A percentile compares a stretch with the other conserved stretches of the same genome.
Evolutionary conservation across 1,139 yeast species (phyloP).

Genomic region (Eremothecium coryli): DNA sequence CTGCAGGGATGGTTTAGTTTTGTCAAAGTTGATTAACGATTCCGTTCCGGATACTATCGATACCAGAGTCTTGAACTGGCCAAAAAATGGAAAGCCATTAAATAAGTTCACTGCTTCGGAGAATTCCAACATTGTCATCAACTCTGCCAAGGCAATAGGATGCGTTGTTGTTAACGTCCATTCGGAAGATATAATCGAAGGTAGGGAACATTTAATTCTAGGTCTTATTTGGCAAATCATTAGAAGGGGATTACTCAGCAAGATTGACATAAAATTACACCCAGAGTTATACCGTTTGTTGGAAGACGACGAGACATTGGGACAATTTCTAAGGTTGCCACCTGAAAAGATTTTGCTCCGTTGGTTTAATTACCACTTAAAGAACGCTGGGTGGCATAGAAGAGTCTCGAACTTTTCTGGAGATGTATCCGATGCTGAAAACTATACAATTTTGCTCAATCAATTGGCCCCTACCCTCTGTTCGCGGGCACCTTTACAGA

Average conservation of each 20-base stretch:
- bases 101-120: slow-evolving; percentile 94
- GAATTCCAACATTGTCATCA: slow-evolving; percentile 93
- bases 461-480: slow-evolving; percentile 83
- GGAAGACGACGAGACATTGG: slow-evolving; percentile 95
- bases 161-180: slow-evolving; percentile 97
- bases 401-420: slow-evolving; percentile 75
- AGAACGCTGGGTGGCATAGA: slow-evolving; percentile 86
- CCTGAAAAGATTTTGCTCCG: slow-evolving; percentile 95
- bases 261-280: slow-evolving; percentile 90
- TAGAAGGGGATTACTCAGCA: slow-evolving; percentile 86
- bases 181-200: slow-evolving; percentile 93
- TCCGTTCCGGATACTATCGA: slow-evolving; percentile 98
- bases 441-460: slow-evolving; percentile 78
- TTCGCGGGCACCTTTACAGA: slow-evolving; percentile 72
- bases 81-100: slow-evolving; percentile 71
- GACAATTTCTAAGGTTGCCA: slow-evolving; percentile 89
- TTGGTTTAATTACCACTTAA: slow-evolving; percentile 95
- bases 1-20: slow-evolving; percentile 88
- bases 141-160: slow-evolving; percentile 97
- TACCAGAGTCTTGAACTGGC: slow-evolving; percentile 88
- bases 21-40: slow-evolving; percentile 89
- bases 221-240: slow-evolving; percentile 98
- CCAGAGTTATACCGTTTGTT: slow-evolving; percentile 92
- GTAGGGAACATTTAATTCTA: slow-evolving; percentile 88
- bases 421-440: slow-evolving; percentile 92